phyloP scores from a whole-genome alignment of 352 stramenopile species.

The Elongisporangium undulatum region DNA sequence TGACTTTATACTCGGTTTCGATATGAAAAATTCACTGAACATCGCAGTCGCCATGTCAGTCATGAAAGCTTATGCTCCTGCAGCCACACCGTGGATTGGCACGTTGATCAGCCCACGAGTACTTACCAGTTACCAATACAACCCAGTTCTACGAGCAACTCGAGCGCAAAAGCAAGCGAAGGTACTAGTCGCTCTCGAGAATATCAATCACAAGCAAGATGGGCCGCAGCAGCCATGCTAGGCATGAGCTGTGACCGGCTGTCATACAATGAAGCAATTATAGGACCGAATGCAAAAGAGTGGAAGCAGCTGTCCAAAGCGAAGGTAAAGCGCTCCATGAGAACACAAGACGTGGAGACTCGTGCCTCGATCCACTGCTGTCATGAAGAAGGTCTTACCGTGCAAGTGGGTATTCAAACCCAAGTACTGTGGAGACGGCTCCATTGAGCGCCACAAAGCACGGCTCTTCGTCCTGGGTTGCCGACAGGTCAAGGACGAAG shows the following conservation, averaged over 20 bases:
- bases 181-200: slow-evolving; percentile 10
- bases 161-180: no score
- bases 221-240: slow-evolving; percentile 1
- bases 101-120: no score
- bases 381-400: slow-evolving; percentile 2
- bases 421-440: slow-evolving; percentile 6
- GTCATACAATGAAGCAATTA: slow-evolving; percentile 2
- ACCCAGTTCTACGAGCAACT: no score
- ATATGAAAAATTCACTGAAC: no score
- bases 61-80: no score
- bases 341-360: slow-evolving; percentile 7
- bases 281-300: background rate
- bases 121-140: no score
- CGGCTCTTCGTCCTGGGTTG: slow-evolving; percentile 8
- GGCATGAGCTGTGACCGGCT: slow-evolving; percentile 3
- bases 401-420: slow-evolving; percentile 13
- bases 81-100: no score
- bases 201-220: slow-evolving; percentile 6
- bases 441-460: slow-evolving; percentile 8
- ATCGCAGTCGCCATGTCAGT: no score
- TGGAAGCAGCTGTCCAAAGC: slow-evolving; percentile 9
- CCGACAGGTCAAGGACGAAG: slow-evolving; percentile 6
- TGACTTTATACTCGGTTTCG: no score
- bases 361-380: background rate
- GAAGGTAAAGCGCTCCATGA: slow-evolving; percentile 7